A percentile compares a stretch with the other conserved stretches of the same genome.
These are phyloP conservation scores for Cicer pinnatifidum DNA, from an alignment of 306 rosid genomes.

Conservation along the genomic window DNA sequence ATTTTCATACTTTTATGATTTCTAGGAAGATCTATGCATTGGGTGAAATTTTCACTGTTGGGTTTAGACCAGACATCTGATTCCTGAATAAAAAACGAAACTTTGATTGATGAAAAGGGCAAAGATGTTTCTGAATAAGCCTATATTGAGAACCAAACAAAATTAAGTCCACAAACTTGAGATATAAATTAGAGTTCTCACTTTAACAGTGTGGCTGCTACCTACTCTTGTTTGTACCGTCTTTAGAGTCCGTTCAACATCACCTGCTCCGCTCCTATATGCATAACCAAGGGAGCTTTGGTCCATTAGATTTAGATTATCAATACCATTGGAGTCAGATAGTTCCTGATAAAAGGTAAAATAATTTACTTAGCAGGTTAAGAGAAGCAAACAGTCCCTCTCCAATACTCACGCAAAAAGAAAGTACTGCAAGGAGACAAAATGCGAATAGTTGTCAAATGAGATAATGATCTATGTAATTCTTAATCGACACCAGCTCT, in stretches of 20 bases:
- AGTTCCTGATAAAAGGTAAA: slow-evolving; percentile 59
- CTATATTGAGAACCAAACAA: slow-evolving; percentile 34
- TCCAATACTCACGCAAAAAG: slow-evolving; percentile 36
- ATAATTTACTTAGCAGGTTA: slow-evolving; percentile 34
- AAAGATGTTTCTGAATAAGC: slow-evolving; percentile 13
- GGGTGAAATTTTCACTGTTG: slow-evolving; percentile 72
- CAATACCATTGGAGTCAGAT: slow-evolving; percentile 50
- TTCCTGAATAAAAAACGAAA: slow-evolving; percentile 63
- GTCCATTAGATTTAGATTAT: slow-evolving; percentile 51
- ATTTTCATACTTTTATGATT: slow-evolving; percentile 66
- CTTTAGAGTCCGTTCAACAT: slow-evolving; percentile 70
- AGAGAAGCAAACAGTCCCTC: slow-evolving; percentile 34
- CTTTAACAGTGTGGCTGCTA: slow-evolving; percentile 58
- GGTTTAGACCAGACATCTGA: slow-evolving; percentile 75
- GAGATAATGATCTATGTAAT: slow-evolving; percentile 28
- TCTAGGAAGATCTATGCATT: slow-evolving; percentile 64
- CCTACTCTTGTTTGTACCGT: slow-evolving; percentile 57
- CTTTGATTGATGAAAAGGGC: slow-evolving; percentile 39
- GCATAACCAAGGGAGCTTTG: slow-evolving; percentile 54
- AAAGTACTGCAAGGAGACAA: slow-evolving; percentile 1
- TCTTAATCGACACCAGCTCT: slow-evolving; percentile 30
- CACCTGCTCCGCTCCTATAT: slow-evolving; percentile 59
- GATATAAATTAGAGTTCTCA: slow-evolving; percentile 52
- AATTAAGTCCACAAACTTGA: slow-evolving; percentile 30
- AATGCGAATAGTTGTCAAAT: slow-evolving; percentile 7